Evolutionary conservation across 73 alveolate genomes (phyloP), one percentile per base, ranked within the genome.

Genomic region (Paraurostyla sp.): DNA sequence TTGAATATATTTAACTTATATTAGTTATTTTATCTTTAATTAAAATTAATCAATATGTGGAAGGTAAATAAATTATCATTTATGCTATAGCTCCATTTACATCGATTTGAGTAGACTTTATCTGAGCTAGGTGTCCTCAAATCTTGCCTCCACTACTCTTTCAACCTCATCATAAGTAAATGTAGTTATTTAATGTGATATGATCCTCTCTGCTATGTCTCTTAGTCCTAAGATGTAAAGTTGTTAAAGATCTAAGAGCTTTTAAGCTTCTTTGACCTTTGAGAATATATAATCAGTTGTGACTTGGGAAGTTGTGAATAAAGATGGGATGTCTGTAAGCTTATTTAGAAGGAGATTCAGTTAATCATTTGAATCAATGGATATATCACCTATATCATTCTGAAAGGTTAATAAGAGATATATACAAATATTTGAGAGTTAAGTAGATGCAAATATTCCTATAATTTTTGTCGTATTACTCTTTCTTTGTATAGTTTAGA

Each of bases 131-230:
- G 73, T 73, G 36, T 73, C 71, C 50, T 73, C 87, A 73, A 73
- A 73, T 30, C 87, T 73, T 11, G 87, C 87, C 71, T 73, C 87
- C 2, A 73, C 87, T 23, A 73, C 46, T 16, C 59, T 42, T 35
- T 73, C 87, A 11, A 73, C 42, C 71, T 73, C 87, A 2, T 73
- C 87, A 27, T 48, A 73, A 6, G 87, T 43, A 57, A 48, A 45
- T 6, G 87, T 43, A 16, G n/a, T 40, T 9, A 50, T 11, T 7
- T 73, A n/a, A 18, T 36, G 7, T 3, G 32, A 9, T 2, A 73
- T 2, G 18, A 73, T 57, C 42, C 30, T 50, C n/a, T 73, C 87
- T 6, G 56, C 16, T 29, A 73, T 73, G 56, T 73, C 87, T 30
- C 87, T 42, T 22, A 73, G 71, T 9, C 87, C 87, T 2, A 73